phyloP scores from a whole-genome alignment of 768 basidiomycete genomes.

The Polyporus arcularius region DNA sequence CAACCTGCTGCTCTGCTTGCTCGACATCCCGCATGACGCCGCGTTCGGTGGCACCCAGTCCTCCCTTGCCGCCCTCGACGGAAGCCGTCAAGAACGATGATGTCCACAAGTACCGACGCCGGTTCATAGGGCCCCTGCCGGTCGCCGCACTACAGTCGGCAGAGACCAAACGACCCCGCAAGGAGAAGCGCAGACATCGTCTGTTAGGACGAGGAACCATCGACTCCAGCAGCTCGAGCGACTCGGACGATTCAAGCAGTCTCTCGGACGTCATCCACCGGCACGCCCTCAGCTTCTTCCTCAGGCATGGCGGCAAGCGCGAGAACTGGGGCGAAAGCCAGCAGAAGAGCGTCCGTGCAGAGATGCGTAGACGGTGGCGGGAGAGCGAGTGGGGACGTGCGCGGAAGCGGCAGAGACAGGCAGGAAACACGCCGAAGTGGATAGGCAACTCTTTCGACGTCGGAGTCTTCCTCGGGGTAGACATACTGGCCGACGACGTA shows the following conservation, averaged over 20 bases:
- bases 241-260: conserved; percentile 26
- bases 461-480: conserved; percentile 73
- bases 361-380: conserved; percentile 62
- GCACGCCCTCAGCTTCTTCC: conserved; percentile 65
- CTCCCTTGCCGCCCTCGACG: neutral
- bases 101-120: conserved; percentile 46
- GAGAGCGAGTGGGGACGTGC: conserved; percentile 64
- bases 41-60: neutral
- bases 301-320: conserved; percentile 60
- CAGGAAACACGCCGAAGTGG: conserved; percentile 44
- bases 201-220: neutral
- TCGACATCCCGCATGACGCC: neutral
- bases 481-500: conserved; percentile 46
- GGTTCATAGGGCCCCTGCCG: conserved; percentile 80
- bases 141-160: conserved; percentile 47
- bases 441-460: conserved; percentile 78
- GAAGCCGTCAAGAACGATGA: conserved; percentile 19
- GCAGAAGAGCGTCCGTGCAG: conserved; percentile 51
- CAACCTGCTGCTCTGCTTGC: neutral
- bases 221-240: conserved; percentile 28
- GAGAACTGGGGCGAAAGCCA: conserved; percentile 68
- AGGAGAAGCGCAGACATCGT: conserved; percentile 7
- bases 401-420: conserved; percentile 34
- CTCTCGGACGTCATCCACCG: conserved; percentile 53
- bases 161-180: conserved; percentile 21